A percentile compares a stretch with the other conserved stretches of the same genome.
These are phyloP conservation scores for Colletotrichum melonis DNA, from an alignment of 2,329 filamentous ascomycete species.

Conservation along the genomic window DNA sequence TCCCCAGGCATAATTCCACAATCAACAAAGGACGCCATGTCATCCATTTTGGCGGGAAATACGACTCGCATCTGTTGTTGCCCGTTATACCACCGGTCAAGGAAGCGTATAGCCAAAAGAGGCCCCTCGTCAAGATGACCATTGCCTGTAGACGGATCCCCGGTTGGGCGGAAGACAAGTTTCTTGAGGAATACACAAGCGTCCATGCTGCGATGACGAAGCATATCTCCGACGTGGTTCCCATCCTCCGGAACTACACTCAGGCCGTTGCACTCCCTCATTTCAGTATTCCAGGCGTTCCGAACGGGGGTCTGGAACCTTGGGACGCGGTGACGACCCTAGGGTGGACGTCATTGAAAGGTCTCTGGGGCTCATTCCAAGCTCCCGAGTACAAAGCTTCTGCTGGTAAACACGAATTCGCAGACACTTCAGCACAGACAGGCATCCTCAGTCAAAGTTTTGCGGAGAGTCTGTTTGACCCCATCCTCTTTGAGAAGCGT, in stretches of 20 bases:
- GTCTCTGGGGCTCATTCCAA: neutral
- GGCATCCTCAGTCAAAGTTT: slow-evolving; percentile 1
- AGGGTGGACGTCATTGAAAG: slow-evolving; percentile 1
- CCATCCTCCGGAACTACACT: neutral
- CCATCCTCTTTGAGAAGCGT: neutral
- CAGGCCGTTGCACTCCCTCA: neutral
- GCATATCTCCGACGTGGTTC: neutral
- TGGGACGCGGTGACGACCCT: slow-evolving; percentile 14
- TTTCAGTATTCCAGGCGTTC: neutral
- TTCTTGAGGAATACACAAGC: neutral
- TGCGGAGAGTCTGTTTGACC: neutral
- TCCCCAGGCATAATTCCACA: neutral
- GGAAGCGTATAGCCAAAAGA: neutral
- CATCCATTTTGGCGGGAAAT: neutral
- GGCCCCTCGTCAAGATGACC: neutral
- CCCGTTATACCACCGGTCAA: neutral
- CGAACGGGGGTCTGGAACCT: neutral
- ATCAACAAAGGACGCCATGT: neutral
- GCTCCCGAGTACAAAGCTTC: slow-evolving; percentile 8
- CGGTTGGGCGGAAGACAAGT: neutral
- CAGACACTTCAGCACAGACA: neutral
- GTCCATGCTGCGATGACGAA: neutral
- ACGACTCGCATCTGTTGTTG: neutral
- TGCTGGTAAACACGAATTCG: neutral
- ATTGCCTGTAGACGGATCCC: neutral